A percentile compares a stretch with the other conserved stretches of the same genome.
Conservation (phyloP, 345 rosid species). For the Salix brachista region DNA sequence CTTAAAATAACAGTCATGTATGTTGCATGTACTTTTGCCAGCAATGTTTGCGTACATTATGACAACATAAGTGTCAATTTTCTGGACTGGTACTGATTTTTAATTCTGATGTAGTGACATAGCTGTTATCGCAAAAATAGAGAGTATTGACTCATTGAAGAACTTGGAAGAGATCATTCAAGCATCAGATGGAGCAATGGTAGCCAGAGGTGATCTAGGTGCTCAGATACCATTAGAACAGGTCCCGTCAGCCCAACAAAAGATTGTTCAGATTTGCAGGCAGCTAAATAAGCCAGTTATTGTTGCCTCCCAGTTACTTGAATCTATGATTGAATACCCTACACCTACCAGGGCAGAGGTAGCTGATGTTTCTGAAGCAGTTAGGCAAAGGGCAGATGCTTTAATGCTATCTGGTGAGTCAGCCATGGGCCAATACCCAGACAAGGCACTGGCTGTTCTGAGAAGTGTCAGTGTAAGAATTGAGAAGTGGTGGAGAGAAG, state of each 20-base stretch:
- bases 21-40: not conserved
- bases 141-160: constrained; percentile 83
- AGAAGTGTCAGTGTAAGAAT: constrained; percentile 91
- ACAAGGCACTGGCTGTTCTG: constrained; percentile 86
- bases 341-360: constrained; percentile 99
- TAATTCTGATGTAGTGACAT: constrained; percentile 53
- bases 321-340: constrained; percentile 98
- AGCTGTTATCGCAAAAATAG: constrained; percentile 90
- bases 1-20: not conserved
- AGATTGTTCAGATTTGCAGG: constrained; percentile 79
- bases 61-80: not conserved
- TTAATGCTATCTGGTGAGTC: constrained; percentile 99
- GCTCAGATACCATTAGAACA: constrained; percentile 99
- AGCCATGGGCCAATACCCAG: constrained; percentile 99
- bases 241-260: constrained; percentile 95
- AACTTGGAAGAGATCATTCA: constrained; percentile 83
- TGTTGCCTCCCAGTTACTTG: constrained; percentile 93
- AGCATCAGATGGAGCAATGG: constrained; percentile 99
- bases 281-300: constrained; percentile 89
- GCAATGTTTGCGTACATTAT: not conserved
- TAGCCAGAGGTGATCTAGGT: constrained; percentile 97
- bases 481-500: constrained; percentile 99
- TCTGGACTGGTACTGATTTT: constrained; percentile 8
- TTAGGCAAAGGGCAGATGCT: constrained; percentile 96
- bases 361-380: constrained; percentile 98